Conservation (phyloP, 768 basidiomycete genomes). For the Rhodotorula graminis region DNA sequence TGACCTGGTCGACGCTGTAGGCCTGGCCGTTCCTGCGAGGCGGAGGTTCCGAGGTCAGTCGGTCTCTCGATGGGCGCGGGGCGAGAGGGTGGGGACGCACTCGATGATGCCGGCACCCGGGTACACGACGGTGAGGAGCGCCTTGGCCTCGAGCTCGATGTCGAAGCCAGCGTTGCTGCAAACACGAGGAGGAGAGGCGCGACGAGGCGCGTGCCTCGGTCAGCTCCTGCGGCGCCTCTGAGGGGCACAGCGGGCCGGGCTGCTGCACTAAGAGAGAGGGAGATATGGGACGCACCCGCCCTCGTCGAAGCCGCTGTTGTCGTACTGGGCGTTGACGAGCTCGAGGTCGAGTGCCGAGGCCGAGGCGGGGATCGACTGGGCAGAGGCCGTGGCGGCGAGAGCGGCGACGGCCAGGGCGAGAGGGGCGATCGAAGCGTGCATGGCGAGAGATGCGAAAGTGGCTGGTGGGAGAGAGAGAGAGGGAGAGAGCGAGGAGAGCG, state of each 20-base stretch:
- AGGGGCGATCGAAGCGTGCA: slow-evolving; percentile 59
- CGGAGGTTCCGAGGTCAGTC: too few species aligned
- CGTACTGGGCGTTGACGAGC: slow-evolving; percentile 26
- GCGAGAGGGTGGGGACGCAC: not conserved
- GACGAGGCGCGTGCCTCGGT: not conserved
- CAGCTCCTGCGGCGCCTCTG: too few species aligned
- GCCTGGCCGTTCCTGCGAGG: slow-evolving; percentile 21
- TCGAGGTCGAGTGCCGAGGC: slow-evolving; percentile 10
- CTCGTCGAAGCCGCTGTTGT: slow-evolving; percentile 21
- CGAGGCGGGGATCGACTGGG: slow-evolving; percentile 16
- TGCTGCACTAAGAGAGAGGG: not conserved
- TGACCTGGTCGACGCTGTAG: slow-evolving; percentile 23
- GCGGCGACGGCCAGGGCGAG: slow-evolving; percentile 49
- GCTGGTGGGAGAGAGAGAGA: not conserved
- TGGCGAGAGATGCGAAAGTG: slow-evolving; percentile 47
- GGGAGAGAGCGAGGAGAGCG: too few species aligned
- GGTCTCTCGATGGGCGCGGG: not conserved
- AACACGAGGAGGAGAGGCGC: not conserved
- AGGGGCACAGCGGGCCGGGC: too few species aligned
- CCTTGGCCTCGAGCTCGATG: slow-evolving; percentile 11
- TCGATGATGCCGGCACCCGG: not conserved
- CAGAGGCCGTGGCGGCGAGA: not conserved
- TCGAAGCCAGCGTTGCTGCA: slow-evolving; percentile 28
- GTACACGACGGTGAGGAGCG: slow-evolving; percentile 17
- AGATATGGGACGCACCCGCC: slow-evolving; percentile 12